Base-by-base conservation (phyloP, 352 stramenopile genomes). In the Globisporangium radiosum region DNA sequence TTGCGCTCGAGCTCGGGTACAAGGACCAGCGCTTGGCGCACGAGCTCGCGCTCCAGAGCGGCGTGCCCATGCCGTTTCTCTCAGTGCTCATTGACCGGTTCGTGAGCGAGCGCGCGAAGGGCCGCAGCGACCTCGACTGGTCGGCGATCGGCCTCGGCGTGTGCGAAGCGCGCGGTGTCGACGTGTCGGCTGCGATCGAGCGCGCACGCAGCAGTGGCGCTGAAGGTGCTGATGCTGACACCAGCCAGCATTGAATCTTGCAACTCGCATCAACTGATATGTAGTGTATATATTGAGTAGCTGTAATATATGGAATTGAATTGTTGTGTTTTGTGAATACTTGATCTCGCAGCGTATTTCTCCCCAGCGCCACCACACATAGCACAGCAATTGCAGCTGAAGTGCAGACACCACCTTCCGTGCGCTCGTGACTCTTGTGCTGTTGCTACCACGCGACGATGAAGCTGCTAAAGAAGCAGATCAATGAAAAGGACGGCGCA, bases 401-500 rank as follows among this genome's bases (percentile, higher is more conserved):
- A 25, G 25, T 25, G 25, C 25, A 25, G 25, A 25, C 25, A 25
- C 25, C 25, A 25, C 25, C 25, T 25, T 25, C 25, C 2, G 25
- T 25, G 25, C 25, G 25, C 25, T 25, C 25, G 25, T 25, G 25
- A 25, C 25, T 44, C 40, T 44, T 13, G 40, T 13, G 11, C 40
- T 13, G 40, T 3, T 13, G 40, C 40, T 44, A 42, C 50, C 48
- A 43, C 37, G 42, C 36, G 47, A 63, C 65, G 49, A 97, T 97
- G 90, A 97, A 96, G 85, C 76, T 97, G 55, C 61, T 97, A 33
- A 94, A 90, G 78, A 92, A 92, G 72, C 78, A 94, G 70, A 93
- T 97, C 64, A 95, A 75, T 65, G 87, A 92, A 65, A 99, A 99
- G 78, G 95, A 99, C 79, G 94, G 94, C 63, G 87, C 76, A 53